Conservation (phyloP, 1,139 yeast species). For the Lodderomyces orthopsilosis region DNA sequence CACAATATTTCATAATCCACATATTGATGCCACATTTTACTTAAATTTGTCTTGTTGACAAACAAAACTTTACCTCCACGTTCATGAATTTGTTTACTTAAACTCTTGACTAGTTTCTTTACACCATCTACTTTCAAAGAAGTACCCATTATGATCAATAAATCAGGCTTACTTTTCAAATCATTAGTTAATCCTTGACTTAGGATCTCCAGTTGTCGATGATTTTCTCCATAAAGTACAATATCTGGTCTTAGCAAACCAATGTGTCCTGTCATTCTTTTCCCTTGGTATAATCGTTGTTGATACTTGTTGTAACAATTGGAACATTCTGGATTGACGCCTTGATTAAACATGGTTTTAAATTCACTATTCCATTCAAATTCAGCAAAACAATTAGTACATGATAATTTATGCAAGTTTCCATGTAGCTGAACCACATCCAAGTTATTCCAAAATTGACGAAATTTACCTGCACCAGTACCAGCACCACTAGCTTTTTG, state of each 20-base stretch:
- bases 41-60: conserved; percentile 54
- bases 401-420: conserved; percentile 69
- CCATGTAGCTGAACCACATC: conserved; percentile 93
- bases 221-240: conserved; percentile 76
- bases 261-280: conserved; percentile 53
- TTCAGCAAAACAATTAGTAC: conserved; percentile 63
- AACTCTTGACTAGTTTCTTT: conserved; percentile 57
- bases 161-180: conserved; percentile 56
- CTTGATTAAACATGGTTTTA: conserved; percentile 44
- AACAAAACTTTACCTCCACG: conserved; percentile 61
- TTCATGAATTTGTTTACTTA: conserved; percentile 59
- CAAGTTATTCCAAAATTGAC: conserved; percentile 53
- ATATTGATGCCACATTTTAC: conserved; percentile 52
- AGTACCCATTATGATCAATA: conserved; percentile 71
- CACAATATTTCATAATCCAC: conserved; percentile 72
- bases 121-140: conserved; percentile 75
- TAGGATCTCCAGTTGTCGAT: conserved; percentile 66
- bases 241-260: conserved; percentile 74
- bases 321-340: conserved; percentile 64
- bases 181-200: conserved; percentile 61
- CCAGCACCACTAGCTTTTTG: conserved; percentile 9
- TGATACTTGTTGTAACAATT: conserved; percentile 52
- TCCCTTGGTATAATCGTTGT: conserved; percentile 57
- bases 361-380: conserved; percentile 62
- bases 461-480: conserved; percentile 19